Evolutionary conservation across 2,329 filamentous ascomycete species (phyloP).

Genomic region (Penicillium sp.): DNA sequence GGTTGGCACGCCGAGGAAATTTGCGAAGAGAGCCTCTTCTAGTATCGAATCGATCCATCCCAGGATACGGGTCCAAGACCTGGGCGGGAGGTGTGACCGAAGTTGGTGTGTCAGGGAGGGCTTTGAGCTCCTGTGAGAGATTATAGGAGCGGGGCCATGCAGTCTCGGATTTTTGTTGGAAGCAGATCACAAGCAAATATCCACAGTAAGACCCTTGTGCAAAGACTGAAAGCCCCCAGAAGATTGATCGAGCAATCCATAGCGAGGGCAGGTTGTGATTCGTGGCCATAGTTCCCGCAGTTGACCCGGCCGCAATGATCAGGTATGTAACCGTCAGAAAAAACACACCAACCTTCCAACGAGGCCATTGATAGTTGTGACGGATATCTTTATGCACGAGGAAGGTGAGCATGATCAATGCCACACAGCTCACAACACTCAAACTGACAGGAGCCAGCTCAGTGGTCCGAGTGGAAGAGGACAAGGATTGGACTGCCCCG

Average conservation of each 20-base stretch:
- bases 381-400: constrained; percentile 21
- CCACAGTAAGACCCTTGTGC: constrained; percentile 33
- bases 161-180: constrained; percentile 5
- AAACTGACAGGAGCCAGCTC: constrained; percentile 28
- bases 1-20: constrained; percentile 28
- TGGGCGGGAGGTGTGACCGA: constrained; percentile 10
- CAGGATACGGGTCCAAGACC: constrained; percentile 12
- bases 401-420: constrained; percentile 21
- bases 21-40: constrained; percentile 27
- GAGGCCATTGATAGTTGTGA: constrained; percentile 11
- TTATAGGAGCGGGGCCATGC: constrained; percentile 25
- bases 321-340: constrained; percentile 25
- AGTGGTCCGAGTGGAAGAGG: constrained; percentile 13
- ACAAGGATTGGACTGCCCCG: constrained; percentile 20
- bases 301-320: constrained; percentile 24
- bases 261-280: constrained; percentile 16
- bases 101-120: constrained; percentile 14
- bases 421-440: constrained; percentile 27
- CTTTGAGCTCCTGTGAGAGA: constrained; percentile 24
- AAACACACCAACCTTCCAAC: constrained; percentile 21
- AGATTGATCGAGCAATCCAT: constrained; percentile 38
- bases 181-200: constrained; percentile 23
- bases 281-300: constrained; percentile 30
- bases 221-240: constrained; percentile 36
- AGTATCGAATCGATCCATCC: constrained; percentile 19